Evolutionary conservation across 345 rosid genomes (phyloP).

Genomic region (Gossypium sturtianum): DNA sequence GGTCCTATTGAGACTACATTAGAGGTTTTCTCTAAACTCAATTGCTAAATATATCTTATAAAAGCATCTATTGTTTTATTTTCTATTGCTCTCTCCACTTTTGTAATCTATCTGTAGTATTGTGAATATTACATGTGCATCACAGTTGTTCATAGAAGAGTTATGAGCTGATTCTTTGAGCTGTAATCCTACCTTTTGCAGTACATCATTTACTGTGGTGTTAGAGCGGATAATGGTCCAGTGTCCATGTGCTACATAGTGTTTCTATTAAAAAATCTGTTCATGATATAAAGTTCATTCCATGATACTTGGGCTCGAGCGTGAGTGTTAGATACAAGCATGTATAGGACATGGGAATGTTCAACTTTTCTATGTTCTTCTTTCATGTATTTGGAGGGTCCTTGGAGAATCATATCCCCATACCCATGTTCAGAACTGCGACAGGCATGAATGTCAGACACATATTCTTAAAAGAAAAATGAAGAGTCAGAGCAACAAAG

Average conservation of each 20-base stretch:
- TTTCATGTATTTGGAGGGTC: not conserved
- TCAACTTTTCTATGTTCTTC: not conserved
- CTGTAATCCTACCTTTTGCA: not conserved
- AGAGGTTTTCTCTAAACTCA: conserved; percentile 34
- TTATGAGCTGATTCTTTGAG: not conserved
- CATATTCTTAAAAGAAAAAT: no score
- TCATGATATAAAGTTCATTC: not conserved
- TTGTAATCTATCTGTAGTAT: not conserved
- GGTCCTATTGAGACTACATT: conserved; percentile 38
- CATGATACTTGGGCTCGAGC: not conserved
- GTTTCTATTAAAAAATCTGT: not conserved
- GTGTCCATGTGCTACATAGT: not conserved
- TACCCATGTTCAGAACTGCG: no score
- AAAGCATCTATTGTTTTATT: not conserved
- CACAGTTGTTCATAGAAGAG: not conserved
- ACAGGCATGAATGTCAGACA: no score
- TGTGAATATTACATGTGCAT: not conserved
- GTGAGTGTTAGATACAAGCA: not conserved
- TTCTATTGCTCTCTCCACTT: not conserved
- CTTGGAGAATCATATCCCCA: not conserved
- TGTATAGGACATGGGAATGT: not conserved
- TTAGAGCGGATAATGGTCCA: not conserved
- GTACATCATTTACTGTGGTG: not conserved
- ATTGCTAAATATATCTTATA: conserved; percentile 1
- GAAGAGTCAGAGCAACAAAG: no score